Conservation (phyloP, 1,284 basidiomycete species). For the Papiliotrema nemorosa region DNA sequence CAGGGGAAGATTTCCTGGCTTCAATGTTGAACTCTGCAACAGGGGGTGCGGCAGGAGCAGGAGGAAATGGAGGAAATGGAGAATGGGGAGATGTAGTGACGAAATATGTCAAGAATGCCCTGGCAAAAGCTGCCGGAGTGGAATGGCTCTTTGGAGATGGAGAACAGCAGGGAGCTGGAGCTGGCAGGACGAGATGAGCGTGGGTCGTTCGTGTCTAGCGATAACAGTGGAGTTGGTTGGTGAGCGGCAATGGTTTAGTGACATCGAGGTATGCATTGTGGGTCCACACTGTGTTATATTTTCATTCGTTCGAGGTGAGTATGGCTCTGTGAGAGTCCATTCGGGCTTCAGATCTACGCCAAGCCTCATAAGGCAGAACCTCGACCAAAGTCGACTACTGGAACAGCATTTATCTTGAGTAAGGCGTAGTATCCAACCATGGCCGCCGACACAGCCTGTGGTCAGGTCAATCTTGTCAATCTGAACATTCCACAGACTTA, state of each 20-base stretch:
- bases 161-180: constrained; percentile 9
- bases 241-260: neutral
- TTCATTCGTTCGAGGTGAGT: too few relatives aligned
- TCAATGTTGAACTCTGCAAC: constrained; percentile 2
- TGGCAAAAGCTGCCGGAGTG: constrained; percentile 32
- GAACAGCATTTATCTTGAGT: too few relatives aligned
- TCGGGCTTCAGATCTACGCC: too few relatives aligned
- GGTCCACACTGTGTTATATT: too few relatives aligned
- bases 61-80: constrained; percentile 1
- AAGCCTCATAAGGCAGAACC: too few relatives aligned
- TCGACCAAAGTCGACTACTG: too few relatives aligned
- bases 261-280: too few relatives aligned
- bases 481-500: neutral
- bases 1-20: constrained; percentile 1
- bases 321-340: too few relatives aligned
- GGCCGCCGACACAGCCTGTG: neutral
- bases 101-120: constrained; percentile 34
- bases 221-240: neutral
- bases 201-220: neutral
- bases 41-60: neutral
- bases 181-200: constrained; percentile 3
- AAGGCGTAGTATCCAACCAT: neutral
- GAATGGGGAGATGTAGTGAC: constrained; percentile 30
- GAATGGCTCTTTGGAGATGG: constrained; percentile 33
- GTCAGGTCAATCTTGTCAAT: neutral